phyloP scores from a whole-genome alignment of 2,329 filamentous ascomycete species.

The Clarireedia sp. region DNA sequence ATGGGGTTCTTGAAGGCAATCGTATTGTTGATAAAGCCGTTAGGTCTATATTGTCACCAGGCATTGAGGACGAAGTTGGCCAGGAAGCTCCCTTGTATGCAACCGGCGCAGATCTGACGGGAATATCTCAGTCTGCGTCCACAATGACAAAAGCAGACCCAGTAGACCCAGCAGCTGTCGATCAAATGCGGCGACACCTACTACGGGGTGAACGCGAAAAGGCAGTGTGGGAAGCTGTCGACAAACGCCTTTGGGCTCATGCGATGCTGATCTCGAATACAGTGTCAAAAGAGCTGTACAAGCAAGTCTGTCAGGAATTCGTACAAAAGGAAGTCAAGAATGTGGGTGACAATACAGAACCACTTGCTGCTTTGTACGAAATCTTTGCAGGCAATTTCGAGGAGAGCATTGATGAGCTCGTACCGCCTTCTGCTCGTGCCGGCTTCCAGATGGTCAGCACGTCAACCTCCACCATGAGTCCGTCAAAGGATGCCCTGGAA shows the following conservation, averaged over 20 bases:
- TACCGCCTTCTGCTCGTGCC: conserved; percentile 83
- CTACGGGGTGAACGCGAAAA: conserved; percentile 79
- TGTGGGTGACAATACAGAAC: conserved; percentile 70
- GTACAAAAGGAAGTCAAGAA: conserved; percentile 90
- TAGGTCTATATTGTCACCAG: conserved; percentile 64
- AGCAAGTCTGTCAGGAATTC: conserved; percentile 90
- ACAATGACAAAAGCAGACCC: conserved; percentile 50
- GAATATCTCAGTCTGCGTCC: conserved; percentile 31
- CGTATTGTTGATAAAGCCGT: conserved; percentile 66
- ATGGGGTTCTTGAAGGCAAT: conserved; percentile 71
- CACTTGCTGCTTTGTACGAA: conserved; percentile 85
- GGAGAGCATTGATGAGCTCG: conserved; percentile 91
- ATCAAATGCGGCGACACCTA: conserved; percentile 65
- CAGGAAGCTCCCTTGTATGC: conserved; percentile 28
- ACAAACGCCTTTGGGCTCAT: conserved; percentile 92
- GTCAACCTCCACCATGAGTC: conserved; percentile 45
- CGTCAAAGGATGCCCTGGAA: conserved; percentile 65
- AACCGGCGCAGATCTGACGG: conserved; percentile 33
- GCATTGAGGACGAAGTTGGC: conserved; percentile 28
- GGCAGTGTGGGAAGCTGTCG: conserved; percentile 87
- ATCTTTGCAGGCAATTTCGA: conserved; percentile 90
- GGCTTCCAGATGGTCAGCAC: conserved; percentile 86
- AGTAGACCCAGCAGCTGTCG: conserved; percentile 60
- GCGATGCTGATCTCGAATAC: conserved; percentile 81
- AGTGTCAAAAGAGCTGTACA: conserved; percentile 76